A percentile compares a stretch with the other conserved stretches of the same genome.
Conservation (phyloP, 495 filamentous ascomycete genomes). For the Jackrogersella minutella region DNA sequence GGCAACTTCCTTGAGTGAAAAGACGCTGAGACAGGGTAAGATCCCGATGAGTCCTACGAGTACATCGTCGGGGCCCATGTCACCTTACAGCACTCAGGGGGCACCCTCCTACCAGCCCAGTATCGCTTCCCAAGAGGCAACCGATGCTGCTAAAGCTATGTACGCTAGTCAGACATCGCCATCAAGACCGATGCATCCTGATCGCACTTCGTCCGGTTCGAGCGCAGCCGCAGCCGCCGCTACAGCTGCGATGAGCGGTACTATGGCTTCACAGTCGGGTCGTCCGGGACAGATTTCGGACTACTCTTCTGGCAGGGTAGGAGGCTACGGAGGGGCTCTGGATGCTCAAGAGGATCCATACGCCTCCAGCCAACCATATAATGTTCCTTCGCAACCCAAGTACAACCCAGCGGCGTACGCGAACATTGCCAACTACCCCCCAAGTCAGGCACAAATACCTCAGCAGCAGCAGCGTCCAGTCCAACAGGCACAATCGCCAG, state of each 20-base stretch:
- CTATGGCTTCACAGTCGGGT: constrained; percentile 39
- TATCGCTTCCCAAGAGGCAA: constrained; percentile 55
- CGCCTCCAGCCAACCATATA: constrained; percentile 50
- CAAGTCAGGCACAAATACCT: constrained; percentile 51
- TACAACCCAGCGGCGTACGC: constrained; percentile 81
- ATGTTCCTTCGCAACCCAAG: constrained; percentile 63
- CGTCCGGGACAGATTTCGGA: constrained; percentile 47
- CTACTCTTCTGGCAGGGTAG: constrained; percentile 47
- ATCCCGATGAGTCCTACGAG: constrained; percentile 51
- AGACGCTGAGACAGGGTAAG: constrained; percentile 69
- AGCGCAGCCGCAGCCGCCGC: constrained; percentile 56
- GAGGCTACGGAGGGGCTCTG: constrained; percentile 49
- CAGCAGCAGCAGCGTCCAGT: constrained; percentile 44
- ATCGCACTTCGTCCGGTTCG: constrained; percentile 51
- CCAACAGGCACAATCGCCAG: constrained; percentile 52
- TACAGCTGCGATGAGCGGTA: constrained; percentile 54
- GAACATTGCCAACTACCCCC: constrained; percentile 59
- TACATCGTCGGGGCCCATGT: constrained; percentile 40
- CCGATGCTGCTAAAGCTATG: constrained; percentile 61
- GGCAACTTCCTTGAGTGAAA: constrained; percentile 64
- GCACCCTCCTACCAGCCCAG: constrained; percentile 47
- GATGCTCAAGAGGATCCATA: constrained; percentile 56
- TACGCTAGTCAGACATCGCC: constrained; percentile 60
- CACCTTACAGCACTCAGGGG: constrained; percentile 38
- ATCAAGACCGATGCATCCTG: constrained; percentile 50